phyloP scores from a whole-genome alignment of 2,329 filamentous ascomycete species.

The Pseudonectria foliicola region DNA sequence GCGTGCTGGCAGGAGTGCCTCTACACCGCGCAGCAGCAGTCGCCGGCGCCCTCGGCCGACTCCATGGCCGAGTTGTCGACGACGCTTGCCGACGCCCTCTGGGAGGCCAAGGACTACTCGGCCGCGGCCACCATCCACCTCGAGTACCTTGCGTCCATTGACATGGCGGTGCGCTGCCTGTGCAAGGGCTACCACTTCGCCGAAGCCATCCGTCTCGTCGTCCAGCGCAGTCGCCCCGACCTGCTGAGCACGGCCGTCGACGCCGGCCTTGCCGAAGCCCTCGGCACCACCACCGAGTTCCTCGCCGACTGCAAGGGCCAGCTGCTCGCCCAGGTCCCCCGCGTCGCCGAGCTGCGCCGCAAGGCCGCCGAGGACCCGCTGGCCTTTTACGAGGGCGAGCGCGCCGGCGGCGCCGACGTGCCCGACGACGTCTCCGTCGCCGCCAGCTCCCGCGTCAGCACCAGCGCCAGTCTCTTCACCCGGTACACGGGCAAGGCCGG shows the following conservation, averaged over 20 bases:
- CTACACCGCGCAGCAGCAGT: conserved; percentile 63
- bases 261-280: conserved; percentile 68
- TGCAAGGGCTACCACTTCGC: conserved; percentile 85
- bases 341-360: conserved; percentile 71
- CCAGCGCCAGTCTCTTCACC: conserved; percentile 84
- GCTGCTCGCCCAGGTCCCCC: conserved; percentile 75
- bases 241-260: conserved; percentile 68
- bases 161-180: conserved; percentile 64
- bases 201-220: conserved; percentile 75
- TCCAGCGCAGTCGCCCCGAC: conserved; percentile 50
- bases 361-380: conserved; percentile 82
- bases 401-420: conserved; percentile 57
- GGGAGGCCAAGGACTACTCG: conserved; percentile 77
- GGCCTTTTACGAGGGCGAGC: conserved; percentile 79
- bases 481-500: conserved; percentile 70
- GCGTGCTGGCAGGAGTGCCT: conserved; percentile 85
- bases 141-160: conserved; percentile 70
- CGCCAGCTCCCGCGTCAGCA: conserved; percentile 70
- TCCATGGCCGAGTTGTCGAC: conserved; percentile 63
- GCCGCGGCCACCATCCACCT: conserved; percentile 72
- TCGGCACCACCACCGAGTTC: conserved; percentile 79
- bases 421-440: conserved; percentile 92
- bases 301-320: conserved; percentile 89
- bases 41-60: conserved; percentile 49
- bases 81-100: conserved; percentile 68